These are phyloP conservation scores for Phallus indusiatus DNA, from an alignment of 768 basidiomycete genomes.

Conservation along the genomic window DNA sequence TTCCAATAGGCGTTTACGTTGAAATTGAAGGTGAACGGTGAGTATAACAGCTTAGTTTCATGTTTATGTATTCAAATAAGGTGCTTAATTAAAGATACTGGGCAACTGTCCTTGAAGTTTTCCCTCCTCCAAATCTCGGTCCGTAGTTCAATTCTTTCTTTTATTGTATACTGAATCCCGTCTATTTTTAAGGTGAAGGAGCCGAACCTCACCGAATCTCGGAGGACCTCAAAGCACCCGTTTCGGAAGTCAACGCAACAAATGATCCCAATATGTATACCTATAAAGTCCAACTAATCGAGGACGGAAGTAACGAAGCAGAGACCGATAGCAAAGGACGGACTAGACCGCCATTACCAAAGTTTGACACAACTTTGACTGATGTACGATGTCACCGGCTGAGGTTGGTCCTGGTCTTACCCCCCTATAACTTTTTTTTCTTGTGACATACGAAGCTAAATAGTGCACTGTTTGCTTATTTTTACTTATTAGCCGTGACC, in stretches of 20 bases:
- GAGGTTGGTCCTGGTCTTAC: conserved; percentile 46
- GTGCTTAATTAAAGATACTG: conserved; percentile 49
- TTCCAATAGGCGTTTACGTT: conserved; percentile 65
- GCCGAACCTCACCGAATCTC: conserved; percentile 56
- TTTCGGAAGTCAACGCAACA: conserved; percentile 55
- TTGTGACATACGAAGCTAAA: conserved; percentile 1
- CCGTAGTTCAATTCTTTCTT: conserved; percentile 13
- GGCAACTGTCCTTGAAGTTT: conserved; percentile 70
- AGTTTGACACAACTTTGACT: conserved; percentile 68
- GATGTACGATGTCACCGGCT: conserved; percentile 75
- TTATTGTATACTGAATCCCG: conserved; percentile 20
- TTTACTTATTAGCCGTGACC: conserved; percentile 63
- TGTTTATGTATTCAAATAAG: background rate
- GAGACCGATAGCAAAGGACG: conserved; percentile 2
- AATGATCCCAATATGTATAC: conserved; percentile 80
- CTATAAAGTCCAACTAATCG: conserved; percentile 80
- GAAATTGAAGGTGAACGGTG: conserved; percentile 84
- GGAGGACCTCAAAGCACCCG: conserved; percentile 66
- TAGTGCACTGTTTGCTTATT: no score
- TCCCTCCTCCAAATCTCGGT: conserved; percentile 49
- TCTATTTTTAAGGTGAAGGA: conserved; percentile 28
- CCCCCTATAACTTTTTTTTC: background rate
- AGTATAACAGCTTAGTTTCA: conserved; percentile 16
- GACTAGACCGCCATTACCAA: conserved; percentile 21
- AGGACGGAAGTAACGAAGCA: conserved; percentile 48